phyloP scores from a whole-genome alignment of 2,329 filamentous ascomycete genomes.

The Colletotrichum liriopes region DNA sequence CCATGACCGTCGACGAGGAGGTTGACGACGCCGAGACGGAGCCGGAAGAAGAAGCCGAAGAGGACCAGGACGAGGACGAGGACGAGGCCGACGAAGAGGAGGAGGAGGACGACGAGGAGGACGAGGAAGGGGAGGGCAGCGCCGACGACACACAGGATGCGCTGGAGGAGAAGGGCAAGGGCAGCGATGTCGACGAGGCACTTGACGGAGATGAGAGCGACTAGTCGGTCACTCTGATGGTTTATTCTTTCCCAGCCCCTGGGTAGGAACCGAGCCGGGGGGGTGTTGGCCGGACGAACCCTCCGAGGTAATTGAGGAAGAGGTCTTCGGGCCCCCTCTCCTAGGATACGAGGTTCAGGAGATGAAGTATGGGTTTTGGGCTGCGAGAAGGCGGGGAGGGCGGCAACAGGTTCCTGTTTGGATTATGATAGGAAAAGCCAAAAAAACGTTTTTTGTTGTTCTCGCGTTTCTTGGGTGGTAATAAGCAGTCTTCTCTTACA shows the following conservation, averaged over 20 bases:
- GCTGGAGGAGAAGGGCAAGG: conserved; percentile 64
- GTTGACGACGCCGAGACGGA: conserved; percentile 61
- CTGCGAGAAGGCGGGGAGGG: not conserved
- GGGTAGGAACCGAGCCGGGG: not conserved
- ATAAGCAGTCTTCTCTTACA: not conserved
- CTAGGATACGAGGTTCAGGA: not conserved
- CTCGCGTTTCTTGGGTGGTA: not conserved
- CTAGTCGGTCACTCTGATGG: conserved; percentile 47
- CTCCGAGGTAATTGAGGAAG: not conserved
- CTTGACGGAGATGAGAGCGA: conserved; percentile 75
- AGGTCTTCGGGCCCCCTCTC: too few relatives aligned
- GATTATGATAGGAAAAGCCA: not conserved
- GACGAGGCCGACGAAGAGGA: conserved; percentile 62
- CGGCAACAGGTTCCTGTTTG: not conserved
- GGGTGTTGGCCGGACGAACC: not conserved
- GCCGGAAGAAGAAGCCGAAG: conserved; percentile 63
- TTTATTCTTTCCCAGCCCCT: not conserved
- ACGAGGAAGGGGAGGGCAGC: conserved; percentile 67
- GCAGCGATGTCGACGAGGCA: conserved; percentile 72
- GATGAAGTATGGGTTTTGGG: not conserved
- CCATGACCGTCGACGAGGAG: conserved; percentile 51
- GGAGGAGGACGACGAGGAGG: conserved; percentile 64
- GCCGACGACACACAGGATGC: conserved; percentile 70
- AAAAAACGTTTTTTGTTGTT: too few relatives aligned
- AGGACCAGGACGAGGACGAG: conserved; percentile 60